These are phyloP conservation scores for Termitomyces sp. DNA, from an alignment of 768 basidiomycete genomes.

Conservation along the genomic window DNA sequence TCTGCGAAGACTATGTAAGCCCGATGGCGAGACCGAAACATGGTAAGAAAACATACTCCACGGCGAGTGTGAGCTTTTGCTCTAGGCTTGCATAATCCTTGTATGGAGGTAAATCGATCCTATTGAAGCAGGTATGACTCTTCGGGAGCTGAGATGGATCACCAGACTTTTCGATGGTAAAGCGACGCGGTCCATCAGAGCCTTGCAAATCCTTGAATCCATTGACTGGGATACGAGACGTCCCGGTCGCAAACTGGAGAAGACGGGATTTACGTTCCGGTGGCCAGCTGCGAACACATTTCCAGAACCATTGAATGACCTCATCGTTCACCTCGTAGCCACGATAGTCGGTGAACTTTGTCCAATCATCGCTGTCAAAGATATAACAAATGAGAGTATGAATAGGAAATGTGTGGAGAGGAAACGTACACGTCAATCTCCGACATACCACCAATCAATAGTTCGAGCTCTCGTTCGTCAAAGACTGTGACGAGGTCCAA, in stretches of 20 bases:
- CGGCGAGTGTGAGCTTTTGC: slow-evolving; percentile 91
- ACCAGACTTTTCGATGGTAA: slow-evolving; percentile 98
- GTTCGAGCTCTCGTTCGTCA: slow-evolving; percentile 95
- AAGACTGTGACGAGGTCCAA: slow-evolving; percentile 98
- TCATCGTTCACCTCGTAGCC: slow-evolving; percentile 95
- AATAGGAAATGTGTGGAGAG: neutral
- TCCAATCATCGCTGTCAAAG: slow-evolving; percentile 83
- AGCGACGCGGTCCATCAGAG: slow-evolving; percentile 93
- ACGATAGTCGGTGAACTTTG: slow-evolving; percentile 98
- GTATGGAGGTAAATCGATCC: slow-evolving; percentile 97
- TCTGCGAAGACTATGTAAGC: slow-evolving; percentile 33
- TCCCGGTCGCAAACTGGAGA: slow-evolving; percentile 95
- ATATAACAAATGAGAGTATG: neutral
- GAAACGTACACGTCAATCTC: slow-evolving; percentile 94
- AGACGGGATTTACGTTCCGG: slow-evolving; percentile 96
- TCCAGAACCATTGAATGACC: slow-evolving; percentile 99
- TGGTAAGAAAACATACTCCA: slow-evolving; percentile 63
- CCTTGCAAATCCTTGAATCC: slow-evolving; percentile 99
- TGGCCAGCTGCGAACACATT: slow-evolving; percentile 96
- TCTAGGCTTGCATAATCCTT: slow-evolving; percentile 93
- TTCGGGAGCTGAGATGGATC: slow-evolving; percentile 96
- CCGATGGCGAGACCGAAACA: slow-evolving; percentile 4
- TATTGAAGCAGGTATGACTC: slow-evolving; percentile 95
- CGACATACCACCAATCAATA: slow-evolving; percentile 98
- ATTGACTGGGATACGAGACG: slow-evolving; percentile 95